A percentile compares a stretch with the other conserved stretches of the same genome.
phyloP scores from a whole-genome alignment of 495 filamentous ascomycete genomes.

The Lepraria neglecta region DNA sequence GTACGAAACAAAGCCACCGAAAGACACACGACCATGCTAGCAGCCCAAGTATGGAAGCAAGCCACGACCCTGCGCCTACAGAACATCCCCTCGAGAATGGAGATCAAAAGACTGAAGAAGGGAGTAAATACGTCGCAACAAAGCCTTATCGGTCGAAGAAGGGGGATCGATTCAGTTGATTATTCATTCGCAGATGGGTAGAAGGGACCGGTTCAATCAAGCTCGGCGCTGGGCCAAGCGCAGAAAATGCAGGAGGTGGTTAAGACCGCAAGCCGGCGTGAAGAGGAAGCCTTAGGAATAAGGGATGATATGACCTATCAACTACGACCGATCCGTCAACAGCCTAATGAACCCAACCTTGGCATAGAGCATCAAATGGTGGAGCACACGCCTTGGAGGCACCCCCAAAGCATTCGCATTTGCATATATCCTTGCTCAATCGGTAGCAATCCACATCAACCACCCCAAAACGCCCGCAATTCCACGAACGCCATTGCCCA shows the following conservation, averaged over 20 bases:
- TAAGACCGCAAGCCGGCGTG: too few species aligned
- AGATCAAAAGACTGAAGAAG: slow-evolving; percentile 60
- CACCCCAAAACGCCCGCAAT: neutral
- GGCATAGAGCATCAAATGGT: too few species aligned
- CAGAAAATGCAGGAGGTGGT: too few species aligned
- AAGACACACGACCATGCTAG: slow-evolving; percentile 50
- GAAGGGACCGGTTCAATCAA: neutral
- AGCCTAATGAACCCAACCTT: too few species aligned
- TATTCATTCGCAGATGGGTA: slow-evolving; percentile 6
- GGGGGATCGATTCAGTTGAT: slow-evolving; percentile 67
- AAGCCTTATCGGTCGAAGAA: slow-evolving; percentile 66
- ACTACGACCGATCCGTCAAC: neutral
- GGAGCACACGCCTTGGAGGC: too few species aligned
- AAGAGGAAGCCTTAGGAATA: too few species aligned
- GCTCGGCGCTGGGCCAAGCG: neutral
- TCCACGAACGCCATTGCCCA: neutral
- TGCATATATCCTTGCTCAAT: neutral
- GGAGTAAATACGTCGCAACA: slow-evolving; percentile 83
- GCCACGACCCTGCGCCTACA: slow-evolving; percentile 78
- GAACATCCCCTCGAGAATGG: slow-evolving; percentile 73
- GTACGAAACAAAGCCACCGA: slow-evolving; percentile 17
- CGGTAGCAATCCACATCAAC: neutral
- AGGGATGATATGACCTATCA: too few species aligned
- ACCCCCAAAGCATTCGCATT: too few species aligned
- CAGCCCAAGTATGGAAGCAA: slow-evolving; percentile 74